Evolutionary conservation across 208 protist genomes (phyloP).

Genomic region (Crithidia expoeki): DNA sequence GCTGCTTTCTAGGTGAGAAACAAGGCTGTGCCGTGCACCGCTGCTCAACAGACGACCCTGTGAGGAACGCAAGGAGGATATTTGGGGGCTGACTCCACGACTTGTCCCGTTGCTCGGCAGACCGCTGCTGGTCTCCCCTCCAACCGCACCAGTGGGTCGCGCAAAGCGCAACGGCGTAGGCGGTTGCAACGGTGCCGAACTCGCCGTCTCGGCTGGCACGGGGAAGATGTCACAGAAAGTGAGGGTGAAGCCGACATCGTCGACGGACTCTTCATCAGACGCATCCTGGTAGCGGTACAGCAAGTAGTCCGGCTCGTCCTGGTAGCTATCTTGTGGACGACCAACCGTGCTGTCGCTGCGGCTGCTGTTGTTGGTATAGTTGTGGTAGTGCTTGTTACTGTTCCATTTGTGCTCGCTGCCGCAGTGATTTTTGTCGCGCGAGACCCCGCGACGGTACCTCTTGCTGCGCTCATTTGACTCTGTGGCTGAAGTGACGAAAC

Average conservation of each 20-base stretch:
- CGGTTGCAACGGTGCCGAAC: background rate
- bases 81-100: background rate
- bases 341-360: background rate
- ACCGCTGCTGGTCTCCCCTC: background rate
- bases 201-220: conserved; percentile 1
- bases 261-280: conserved; percentile 36
- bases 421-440: background rate
- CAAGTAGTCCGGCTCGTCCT: conserved; percentile 22
- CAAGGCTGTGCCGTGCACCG: background rate
- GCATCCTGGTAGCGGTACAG: conserved; percentile 24
- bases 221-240: conserved; percentile 69
- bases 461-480: conserved; percentile 17
- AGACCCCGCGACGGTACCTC: conserved; percentile 1
- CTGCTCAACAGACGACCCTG: background rate
- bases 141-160: background rate
- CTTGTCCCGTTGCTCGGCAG: background rate
- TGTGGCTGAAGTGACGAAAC: conserved; percentile 62
- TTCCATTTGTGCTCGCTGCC: no score
- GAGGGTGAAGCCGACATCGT: conserved; percentile 76
- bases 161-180: conserved; percentile 2
- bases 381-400: no score
- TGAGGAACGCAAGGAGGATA: conserved; percentile 3
- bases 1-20: background rate
- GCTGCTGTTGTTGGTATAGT: background rate
- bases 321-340: background rate